Evolutionary conservation across 192 early-diverging fungal species (phyloP), one percentile per base, ranked within the genome.

Genomic region (Entomortierella lignicola): DNA sequence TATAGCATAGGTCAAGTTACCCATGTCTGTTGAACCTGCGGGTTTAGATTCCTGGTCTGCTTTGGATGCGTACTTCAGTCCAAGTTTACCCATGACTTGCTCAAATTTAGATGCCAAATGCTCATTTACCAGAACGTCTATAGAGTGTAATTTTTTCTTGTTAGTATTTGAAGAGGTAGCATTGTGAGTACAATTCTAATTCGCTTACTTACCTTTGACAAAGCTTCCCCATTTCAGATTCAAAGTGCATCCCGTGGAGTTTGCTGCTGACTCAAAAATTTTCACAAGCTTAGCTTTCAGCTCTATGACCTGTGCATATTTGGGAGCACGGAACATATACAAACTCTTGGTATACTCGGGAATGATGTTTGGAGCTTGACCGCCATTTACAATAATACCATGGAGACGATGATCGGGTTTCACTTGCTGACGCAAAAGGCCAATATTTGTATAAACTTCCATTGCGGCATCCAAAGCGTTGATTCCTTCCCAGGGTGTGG

Each of bases 391-490:
- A 30, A 96, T 91, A 47, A 96, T 91, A 12, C 92, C 94, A 54
- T 96, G 94, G 20, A 94, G 85, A 23, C 87, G 47, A 20, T 88
- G 83, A 47, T 85, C 84, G 1, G 90, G 89, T 17, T 84, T 74
- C 23, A 92, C 81, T 70, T 95, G 92, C 58, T 94, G 91, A 30
- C 94, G 85, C 82, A 95, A 70, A 68, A 91, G 80, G 5, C 87
- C 87, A 41, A 95, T 85, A 27, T 66, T 84, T 17, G 87, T 88
- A 79, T 92, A 91, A 0, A 89, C 86, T 39, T 86, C 74, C 17
- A 87, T 84, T 21, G 89, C 77, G 1, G 95, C 94, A 77, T 95
- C 92, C 52, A 95, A 85, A 1, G 95, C 94, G 74, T 96, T 96
- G 55, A 90, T 81, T 8, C 91, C 91, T 53, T 72, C 69, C 69